Conservation (phyloP, 768 basidiomycete species). For the Phylloporus arenicola region DNA sequence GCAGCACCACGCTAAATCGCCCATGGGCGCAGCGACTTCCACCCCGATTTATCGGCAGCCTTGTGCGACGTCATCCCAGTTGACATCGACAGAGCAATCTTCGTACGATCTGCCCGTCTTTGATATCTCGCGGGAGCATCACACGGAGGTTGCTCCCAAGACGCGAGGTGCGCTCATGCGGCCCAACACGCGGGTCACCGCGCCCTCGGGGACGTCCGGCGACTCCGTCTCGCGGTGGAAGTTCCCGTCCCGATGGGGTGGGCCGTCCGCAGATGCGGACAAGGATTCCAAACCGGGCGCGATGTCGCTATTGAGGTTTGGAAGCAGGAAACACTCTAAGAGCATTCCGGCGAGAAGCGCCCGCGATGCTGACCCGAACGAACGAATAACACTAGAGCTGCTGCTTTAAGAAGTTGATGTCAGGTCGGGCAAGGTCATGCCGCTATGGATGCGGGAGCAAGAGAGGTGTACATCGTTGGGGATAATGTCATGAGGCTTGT, state of each 20-base stretch:
- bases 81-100: background rate
- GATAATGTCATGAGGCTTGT: constrained; percentile 13
- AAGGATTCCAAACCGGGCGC: background rate
- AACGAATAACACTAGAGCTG: background rate
- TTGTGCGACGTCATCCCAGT: background rate
- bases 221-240: constrained; percentile 7
- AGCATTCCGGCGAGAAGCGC: background rate
- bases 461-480: background rate
- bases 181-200: background rate
- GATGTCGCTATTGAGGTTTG: background rate
- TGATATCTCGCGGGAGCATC: background rate
- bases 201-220: background rate
- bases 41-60: background rate
- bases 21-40: background rate
- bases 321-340: background rate
- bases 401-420: background rate
- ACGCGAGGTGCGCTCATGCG: background rate
- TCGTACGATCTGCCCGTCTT: background rate
- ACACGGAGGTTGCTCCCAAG: background rate
- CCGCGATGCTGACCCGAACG: background rate
- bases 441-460: too few relatives aligned
- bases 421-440: too few relatives aligned
- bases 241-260: constrained; percentile 22
- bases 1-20: background rate
- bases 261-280: constrained; percentile 1